Evolutionary conservation across 2,329 filamentous ascomycete species (phyloP), one percentile per base, ranked within the genome.

Genomic region (Teratosphaeriaceae sp.): DNA sequence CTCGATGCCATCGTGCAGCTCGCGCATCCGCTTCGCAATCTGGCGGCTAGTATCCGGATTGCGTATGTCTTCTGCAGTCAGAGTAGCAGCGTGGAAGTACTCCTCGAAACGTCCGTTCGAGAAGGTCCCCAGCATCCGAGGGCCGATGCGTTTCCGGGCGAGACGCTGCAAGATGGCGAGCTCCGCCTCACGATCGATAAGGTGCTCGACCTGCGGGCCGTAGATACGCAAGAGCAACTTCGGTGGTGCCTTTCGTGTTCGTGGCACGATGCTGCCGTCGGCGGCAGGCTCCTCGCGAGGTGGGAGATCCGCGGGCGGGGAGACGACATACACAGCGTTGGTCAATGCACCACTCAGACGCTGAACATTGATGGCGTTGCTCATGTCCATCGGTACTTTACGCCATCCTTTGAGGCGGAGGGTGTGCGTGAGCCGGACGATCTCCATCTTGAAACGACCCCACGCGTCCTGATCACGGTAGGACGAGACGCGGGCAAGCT

Each of bases 11-110:
- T 95, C 86, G 57, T 98, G 92, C 26, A 98, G 74, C 65, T 98
- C 92, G 49, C 89, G 78, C 88, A 98, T 95, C 39, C 92, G 85
- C 72, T 97, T 97, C 11, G 92, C 90, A 59, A 98, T 98, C 60
- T 95, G 86, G 58, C 79, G 85, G 24, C 85, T 94, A 0, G 87
- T 96, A 38, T 88, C 85, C 0, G 86, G 78, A 23, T 86, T 79
- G 27, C 87, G 82, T 35, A 98, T 67, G 52, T 94, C 85, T 20
- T 77, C 72, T 0, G 84, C 75, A 0, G 82, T 90, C 31, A 98
- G 75, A 1, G 92, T 82, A 27, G 79, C 79, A 1, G 92, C 88
- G 59, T 95, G 80, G 61, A 96, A 85, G 61, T 82, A 97, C 63
- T 98, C 84, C 66, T 98, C 92, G 53, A 98, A 98, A 4, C 92